Conservation (phyloP, 1,284 basidiomycete genomes). For the Malassezia arunalokei region DNA sequence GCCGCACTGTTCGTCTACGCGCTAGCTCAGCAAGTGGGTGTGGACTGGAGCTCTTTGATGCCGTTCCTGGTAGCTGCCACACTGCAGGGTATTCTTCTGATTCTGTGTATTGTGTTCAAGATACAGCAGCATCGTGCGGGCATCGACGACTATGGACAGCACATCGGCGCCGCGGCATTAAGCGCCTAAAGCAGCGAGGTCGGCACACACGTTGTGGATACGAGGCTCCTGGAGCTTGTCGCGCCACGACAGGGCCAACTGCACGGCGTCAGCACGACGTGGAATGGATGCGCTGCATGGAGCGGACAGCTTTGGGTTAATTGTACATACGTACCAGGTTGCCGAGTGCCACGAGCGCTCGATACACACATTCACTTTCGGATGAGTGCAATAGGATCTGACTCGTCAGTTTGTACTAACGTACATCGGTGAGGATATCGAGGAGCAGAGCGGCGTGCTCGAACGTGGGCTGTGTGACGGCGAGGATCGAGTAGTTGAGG, state of each 20-base stretch:
- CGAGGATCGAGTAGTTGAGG: constrained; percentile 57
- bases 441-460: constrained; percentile 18
- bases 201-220: constrained; percentile 1
- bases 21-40: constrained; percentile 39
- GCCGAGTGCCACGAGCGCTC: constrained; percentile 71
- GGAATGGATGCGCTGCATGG: not conserved
- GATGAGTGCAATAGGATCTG: constrained; percentile 47
- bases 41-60: constrained; percentile 29
- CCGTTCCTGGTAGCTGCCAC: constrained; percentile 69
- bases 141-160: constrained; percentile 84
- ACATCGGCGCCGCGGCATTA: constrained; percentile 46
- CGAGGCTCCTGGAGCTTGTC: not conserved
- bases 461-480: not conserved
- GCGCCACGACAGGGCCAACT: not conserved
- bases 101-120: constrained; percentile 47
- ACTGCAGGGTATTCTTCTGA: constrained; percentile 69
- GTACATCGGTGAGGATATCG: constrained; percentile 27
- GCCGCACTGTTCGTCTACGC: constrained; percentile 75
- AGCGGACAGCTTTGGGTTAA: constrained; percentile 3
- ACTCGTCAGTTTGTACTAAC: not conserved
- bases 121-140: constrained; percentile 56
- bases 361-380: constrained; percentile 74
- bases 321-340: constrained; percentile 57
- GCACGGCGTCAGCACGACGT: not conserved
- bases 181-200: not conserved